phyloP scores from a whole-genome alignment of 495 filamentous ascomycete species.

The Hypoxylon trugodes region DNA sequence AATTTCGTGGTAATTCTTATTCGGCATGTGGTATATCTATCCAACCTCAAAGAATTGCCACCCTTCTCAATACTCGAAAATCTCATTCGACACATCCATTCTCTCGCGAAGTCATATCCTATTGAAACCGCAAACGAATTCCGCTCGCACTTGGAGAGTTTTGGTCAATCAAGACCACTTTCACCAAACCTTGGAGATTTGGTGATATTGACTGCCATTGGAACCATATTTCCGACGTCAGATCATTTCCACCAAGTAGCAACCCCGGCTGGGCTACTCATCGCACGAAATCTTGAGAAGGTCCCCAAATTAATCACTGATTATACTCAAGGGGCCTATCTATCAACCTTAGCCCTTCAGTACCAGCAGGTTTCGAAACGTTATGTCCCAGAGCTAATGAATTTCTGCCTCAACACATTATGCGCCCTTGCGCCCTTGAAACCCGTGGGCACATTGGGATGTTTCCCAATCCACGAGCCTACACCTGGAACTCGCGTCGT shows the following conservation, averaged over 20 bases:
- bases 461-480: conserved; percentile 70
- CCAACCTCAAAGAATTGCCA: conserved; percentile 49
- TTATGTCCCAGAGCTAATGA: conserved; percentile 86
- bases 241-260: conserved; percentile 96
- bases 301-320: conserved; percentile 69
- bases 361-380: conserved; percentile 84
- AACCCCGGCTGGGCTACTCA: conserved; percentile 84
- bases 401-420: conserved; percentile 81
- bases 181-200: conserved; percentile 77
- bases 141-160: conserved; percentile 71
- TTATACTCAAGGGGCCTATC: conserved; percentile 77
- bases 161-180: conserved; percentile 67
- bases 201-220: conserved; percentile 80
- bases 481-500: conserved; percentile 62
- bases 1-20: conserved; percentile 79
- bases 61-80: conserved; percentile 53
- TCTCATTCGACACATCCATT: conserved; percentile 72
- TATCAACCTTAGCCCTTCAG: conserved; percentile 76
- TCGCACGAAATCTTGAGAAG: conserved; percentile 84
- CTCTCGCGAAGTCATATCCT: conserved; percentile 82
- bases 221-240: conserved; percentile 88
- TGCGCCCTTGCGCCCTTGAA: conserved; percentile 68
- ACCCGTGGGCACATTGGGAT: conserved; percentile 52
- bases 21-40: conserved; percentile 76
- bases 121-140: conserved; percentile 79